Conservation (phyloP, 2,329 filamentous ascomycete genomes). For the Sporothrix humicola region DNA sequence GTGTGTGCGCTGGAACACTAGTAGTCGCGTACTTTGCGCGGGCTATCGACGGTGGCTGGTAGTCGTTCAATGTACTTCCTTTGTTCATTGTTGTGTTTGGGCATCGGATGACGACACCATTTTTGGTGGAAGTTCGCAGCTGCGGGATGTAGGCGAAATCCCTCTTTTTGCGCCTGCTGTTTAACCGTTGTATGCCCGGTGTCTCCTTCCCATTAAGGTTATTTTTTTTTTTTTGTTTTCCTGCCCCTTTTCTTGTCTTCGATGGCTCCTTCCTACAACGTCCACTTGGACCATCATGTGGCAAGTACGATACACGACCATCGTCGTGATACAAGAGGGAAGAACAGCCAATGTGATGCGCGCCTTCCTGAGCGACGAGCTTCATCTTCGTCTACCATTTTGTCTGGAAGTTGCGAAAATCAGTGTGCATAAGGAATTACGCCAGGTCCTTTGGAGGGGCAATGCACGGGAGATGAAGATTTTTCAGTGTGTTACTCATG, state of each 20-base stretch:
- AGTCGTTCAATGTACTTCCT: background rate
- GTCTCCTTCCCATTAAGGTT: slow-evolving; percentile 7
- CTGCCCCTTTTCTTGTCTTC: too few species aligned
- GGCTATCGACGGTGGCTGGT: background rate
- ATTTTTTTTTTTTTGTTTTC: background rate
- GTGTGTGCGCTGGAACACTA: background rate
- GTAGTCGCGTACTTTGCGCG: slow-evolving; percentile 4
- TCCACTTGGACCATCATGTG: background rate
- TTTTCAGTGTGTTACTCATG: too few species aligned
- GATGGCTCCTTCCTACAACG: background rate
- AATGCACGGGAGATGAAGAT: too few species aligned
- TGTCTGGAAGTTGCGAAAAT: too few species aligned
- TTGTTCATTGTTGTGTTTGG: slow-evolving; percentile 5
- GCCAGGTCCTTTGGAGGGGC: too few species aligned
- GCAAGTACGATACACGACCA: background rate
- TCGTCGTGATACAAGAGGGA: background rate
- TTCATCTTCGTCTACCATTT: background rate
- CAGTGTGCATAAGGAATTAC: too few species aligned
- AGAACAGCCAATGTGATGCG: background rate
- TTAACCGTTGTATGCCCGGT: too few species aligned
- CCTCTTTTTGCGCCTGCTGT: background rate
- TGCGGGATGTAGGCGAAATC: background rate
- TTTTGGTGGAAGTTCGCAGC: background rate
- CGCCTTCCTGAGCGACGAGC: background rate
- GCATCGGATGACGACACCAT: slow-evolving; percentile 5